A percentile compares a stretch with the other conserved stretches of the same genome.
These are phyloP conservation scores for Verticillium albo-atrum DNA, from an alignment of 2,329 filamentous ascomycete genomes.

Conservation along the genomic window DNA sequence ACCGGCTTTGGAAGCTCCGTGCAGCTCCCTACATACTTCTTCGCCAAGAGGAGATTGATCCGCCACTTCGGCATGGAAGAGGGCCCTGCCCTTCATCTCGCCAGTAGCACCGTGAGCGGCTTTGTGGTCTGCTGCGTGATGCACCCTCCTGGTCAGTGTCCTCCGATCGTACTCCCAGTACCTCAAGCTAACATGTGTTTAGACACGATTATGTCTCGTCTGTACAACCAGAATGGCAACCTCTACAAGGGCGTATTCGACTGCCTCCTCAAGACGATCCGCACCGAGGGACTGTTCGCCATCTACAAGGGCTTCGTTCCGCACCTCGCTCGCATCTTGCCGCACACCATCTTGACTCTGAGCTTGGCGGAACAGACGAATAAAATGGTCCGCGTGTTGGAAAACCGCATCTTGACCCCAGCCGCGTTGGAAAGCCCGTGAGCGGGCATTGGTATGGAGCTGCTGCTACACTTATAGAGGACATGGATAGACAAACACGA, in stretches of 20 bases:
- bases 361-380: conserved; percentile 96
- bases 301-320: conserved; percentile 98
- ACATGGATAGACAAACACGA: not conserved
- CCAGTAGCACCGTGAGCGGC: conserved; percentile 83
- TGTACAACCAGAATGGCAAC: conserved; percentile 98
- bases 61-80: conserved; percentile 86
- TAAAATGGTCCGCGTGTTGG: conserved; percentile 79
- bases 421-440: conserved; percentile 25
- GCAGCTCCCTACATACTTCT: conserved; percentile 96
- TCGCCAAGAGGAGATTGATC: conserved; percentile 82
- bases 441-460: conserved; percentile 2
- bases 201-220: conserved; percentile 97
- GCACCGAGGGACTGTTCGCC: conserved; percentile 84
- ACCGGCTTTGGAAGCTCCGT: conserved; percentile 95
- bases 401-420: conserved; percentile 50
- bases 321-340: conserved; percentile 88
- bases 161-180: not conserved
- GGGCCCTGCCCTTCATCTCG: conserved; percentile 80
- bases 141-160: conserved; percentile 78
- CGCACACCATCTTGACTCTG: conserved; percentile 91
- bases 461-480: conserved; percentile 1
- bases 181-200: conserved; percentile 5
- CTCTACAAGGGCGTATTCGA: conserved; percentile 93
- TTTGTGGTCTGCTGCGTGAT: conserved; percentile 97
- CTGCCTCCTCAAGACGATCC: conserved; percentile 84